phyloP scores from a whole-genome alignment of 2,329 filamentous ascomycete species.

The Paramyrothecium roridum region DNA sequence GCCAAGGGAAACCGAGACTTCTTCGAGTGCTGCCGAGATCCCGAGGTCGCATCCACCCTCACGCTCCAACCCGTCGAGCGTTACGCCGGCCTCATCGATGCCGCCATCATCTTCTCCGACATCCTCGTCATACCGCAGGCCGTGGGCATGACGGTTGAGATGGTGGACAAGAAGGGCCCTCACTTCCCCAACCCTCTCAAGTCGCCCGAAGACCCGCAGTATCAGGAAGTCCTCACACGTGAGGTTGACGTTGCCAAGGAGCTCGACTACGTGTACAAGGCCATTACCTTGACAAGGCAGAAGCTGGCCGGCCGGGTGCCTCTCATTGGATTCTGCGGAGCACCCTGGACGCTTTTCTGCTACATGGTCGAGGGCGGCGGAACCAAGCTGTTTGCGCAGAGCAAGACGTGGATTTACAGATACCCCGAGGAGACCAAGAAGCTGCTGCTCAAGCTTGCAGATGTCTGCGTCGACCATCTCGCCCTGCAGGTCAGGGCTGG shows the following conservation, averaged over 20 bases:
- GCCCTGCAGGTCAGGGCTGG: slow-evolving; percentile 90
- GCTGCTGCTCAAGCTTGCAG: slow-evolving; percentile 85
- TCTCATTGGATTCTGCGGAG: slow-evolving; percentile 93
- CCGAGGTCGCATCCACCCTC: slow-evolving; percentile 88
- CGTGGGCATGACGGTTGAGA: slow-evolving; percentile 97
- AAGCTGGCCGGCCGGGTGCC: slow-evolving; percentile 88
- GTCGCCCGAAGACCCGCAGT: slow-evolving; percentile 79
- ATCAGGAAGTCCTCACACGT: slow-evolving; percentile 69
- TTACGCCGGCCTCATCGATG: slow-evolving; percentile 85
- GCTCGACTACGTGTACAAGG: slow-evolving; percentile 92
- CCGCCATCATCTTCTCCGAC: slow-evolving; percentile 98
- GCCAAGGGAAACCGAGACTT: slow-evolving; percentile 90
- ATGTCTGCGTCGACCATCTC: slow-evolving; percentile 92
- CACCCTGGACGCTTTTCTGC: slow-evolving; percentile 94
- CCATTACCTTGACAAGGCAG: slow-evolving; percentile 84
- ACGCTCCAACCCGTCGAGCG: slow-evolving; percentile 95
- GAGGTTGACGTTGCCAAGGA: slow-evolving; percentile 81
- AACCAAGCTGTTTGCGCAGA: slow-evolving; percentile 89
- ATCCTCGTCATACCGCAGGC: slow-evolving; percentile 97
- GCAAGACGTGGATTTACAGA: slow-evolving; percentile 95
- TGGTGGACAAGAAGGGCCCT: slow-evolving; percentile 96
- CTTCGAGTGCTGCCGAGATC: slow-evolving; percentile 93
- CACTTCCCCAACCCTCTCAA: slow-evolving; percentile 85
- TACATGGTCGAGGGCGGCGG: slow-evolving; percentile 99
- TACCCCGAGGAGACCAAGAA: slow-evolving; percentile 77